Percentiles rank a stretch among this genome's conserved stretches.
Conservation (phyloP, 176 grass and related monocot genomes). For the Echinochloa phyllopogon region DNA sequence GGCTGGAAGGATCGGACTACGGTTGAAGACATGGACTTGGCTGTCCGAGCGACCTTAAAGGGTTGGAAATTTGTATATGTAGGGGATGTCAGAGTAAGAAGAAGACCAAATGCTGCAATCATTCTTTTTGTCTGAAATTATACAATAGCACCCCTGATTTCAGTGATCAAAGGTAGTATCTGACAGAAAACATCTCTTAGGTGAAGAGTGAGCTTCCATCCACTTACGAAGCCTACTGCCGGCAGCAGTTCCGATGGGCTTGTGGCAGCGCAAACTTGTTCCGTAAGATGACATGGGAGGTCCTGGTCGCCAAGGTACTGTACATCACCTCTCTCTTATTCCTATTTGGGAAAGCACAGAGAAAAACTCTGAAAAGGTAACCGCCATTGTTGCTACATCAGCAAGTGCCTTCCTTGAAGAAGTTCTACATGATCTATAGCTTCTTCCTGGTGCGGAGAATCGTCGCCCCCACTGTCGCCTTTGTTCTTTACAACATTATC, state of each 20-base stretch:
- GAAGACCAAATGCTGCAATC: not conserved
- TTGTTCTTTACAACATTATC: constrained; percentile 76
- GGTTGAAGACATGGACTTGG: constrained; percentile 36
- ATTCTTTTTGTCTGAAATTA: not conserved
- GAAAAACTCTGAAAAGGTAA: constrained; percentile 2
- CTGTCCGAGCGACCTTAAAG: constrained; percentile 28
- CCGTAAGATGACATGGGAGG: constrained; percentile 70
- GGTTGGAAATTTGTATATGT: constrained; percentile 30
- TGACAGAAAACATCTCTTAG: constrained; percentile 33
- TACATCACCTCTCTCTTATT: not conserved
- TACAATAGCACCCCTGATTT: not conserved
- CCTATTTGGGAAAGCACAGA: not conserved
- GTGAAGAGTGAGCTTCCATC: constrained; percentile 88
- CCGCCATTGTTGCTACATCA: constrained; percentile 44
- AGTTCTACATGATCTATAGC: constrained; percentile 86
- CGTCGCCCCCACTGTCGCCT: constrained; percentile 61
- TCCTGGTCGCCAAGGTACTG: constrained; percentile 63
- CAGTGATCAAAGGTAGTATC: not conserved
- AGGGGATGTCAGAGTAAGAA: constrained; percentile 26
- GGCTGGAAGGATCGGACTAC: constrained; percentile 36
- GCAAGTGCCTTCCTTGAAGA: constrained; percentile 80
- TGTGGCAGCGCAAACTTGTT: constrained; percentile 81
- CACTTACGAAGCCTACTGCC: constrained; percentile 75
- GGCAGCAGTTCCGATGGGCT: constrained; percentile 79
- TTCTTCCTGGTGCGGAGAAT: constrained; percentile 90